Percentiles rank a stretch among this genome's conserved stretches.
Evolutionary conservation across 1,284 basidiomycete species (phyloP).

Genomic region (Cerrena zonata): DNA sequence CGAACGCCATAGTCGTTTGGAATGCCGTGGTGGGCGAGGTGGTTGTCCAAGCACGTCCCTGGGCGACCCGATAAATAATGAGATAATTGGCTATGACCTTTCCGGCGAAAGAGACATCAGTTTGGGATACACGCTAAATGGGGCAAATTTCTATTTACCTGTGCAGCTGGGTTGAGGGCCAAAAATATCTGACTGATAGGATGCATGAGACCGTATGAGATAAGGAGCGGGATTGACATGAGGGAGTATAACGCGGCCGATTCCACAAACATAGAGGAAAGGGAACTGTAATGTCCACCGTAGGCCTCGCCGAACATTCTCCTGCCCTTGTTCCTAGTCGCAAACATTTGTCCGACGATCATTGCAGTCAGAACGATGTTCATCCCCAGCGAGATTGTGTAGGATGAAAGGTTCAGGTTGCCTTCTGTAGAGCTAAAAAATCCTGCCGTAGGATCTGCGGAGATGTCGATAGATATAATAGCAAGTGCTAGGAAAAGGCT

Average conservation of each 20-base stretch:
- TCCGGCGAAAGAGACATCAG: not conserved
- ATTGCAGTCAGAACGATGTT: slow-evolving; percentile 42
- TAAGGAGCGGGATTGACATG: slow-evolving; percentile 38
- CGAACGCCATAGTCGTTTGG: not conserved
- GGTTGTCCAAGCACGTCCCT: slow-evolving; percentile 16
- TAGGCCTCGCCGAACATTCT: slow-evolving; percentile 29
- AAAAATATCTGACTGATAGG: slow-evolving; percentile 9
- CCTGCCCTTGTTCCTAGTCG: slow-evolving; percentile 31
- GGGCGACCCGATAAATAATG: slow-evolving; percentile 28
- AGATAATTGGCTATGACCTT: slow-evolving; percentile 34
- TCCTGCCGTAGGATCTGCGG: slow-evolving; percentile 36
- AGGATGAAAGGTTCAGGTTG: slow-evolving; percentile 26
- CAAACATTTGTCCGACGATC: slow-evolving; percentile 34
- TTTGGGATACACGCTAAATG: not conserved
- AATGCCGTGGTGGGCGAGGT: not conserved
- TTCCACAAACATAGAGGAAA: slow-evolving; percentile 5
- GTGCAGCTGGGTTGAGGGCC: slow-evolving; percentile 3
- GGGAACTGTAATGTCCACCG: slow-evolving; percentile 7
- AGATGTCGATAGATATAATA: slow-evolving; percentile 37
- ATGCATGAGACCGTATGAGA: slow-evolving; percentile 23
- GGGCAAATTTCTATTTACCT: slow-evolving; percentile 2
- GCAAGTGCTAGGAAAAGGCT: slow-evolving; percentile 41
- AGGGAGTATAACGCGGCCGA: slow-evolving; percentile 21
- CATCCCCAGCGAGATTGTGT: slow-evolving; percentile 37
- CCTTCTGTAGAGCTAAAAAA: slow-evolving; percentile 18